These are phyloP conservation scores for Yarrowia hollandica DNA, from an alignment of 805 yeast genomes.

Conservation along the genomic window DNA sequence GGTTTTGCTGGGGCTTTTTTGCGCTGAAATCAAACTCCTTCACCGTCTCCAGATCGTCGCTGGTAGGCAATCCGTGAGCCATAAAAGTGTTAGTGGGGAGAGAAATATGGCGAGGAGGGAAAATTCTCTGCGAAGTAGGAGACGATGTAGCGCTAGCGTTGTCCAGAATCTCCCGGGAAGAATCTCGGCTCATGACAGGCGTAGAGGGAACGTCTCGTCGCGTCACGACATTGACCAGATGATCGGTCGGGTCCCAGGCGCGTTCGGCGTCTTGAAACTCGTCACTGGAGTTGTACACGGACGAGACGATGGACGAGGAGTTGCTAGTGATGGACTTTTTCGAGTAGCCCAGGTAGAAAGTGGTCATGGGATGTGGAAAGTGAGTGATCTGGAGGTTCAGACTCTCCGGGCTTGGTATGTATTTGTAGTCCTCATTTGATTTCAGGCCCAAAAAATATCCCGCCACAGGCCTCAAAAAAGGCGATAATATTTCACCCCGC, in stretches of 20 bases:
- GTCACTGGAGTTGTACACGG: conserved; percentile 24
- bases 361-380: background rate
- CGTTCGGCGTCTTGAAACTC: conserved; percentile 22
- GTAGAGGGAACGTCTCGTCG: background rate
- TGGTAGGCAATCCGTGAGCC: conserved; percentile 6
- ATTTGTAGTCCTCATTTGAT: background rate
- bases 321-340: background rate
- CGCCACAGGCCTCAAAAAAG: background rate
- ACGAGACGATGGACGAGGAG: background rate
- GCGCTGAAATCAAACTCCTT: conserved; percentile 4
- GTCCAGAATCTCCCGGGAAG: background rate
- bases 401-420: too few relatives aligned
- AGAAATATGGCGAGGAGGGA: background rate
- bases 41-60: background rate
- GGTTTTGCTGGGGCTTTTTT: background rate
- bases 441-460: conserved; percentile 4
- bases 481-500: conserved; percentile 14
- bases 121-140: background rate
- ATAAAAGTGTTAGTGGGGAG: conserved; percentile 1
- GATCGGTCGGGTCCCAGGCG: conserved; percentile 12
- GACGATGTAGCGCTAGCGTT: background rate
- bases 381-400: background rate
- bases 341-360: conserved; percentile 25
- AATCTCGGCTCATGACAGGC: background rate
- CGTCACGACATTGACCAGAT: background rate